Evolutionary conservation across 768 basidiomycete genomes (phyloP), one percentile per base, ranked within the genome.

Genomic region (Pleurotus djamor): DNA sequence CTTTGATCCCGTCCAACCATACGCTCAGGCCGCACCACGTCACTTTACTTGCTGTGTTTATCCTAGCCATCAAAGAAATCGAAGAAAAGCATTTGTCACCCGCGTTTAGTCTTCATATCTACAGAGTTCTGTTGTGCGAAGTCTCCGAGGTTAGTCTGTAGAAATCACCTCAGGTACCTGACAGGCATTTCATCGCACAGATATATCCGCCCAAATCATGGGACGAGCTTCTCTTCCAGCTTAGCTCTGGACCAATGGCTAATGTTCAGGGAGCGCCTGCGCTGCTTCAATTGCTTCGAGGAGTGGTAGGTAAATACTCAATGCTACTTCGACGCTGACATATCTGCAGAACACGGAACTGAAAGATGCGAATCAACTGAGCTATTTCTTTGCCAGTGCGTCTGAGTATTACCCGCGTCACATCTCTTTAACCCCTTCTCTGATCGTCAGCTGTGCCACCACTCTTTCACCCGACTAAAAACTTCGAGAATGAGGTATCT

Each of bases 1-100:
- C 75, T 78, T 17, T 84, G 83, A 84, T 87, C 6, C 85, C 87
- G 1, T 80, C 82, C 5, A 82, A 85, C 54, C 87, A 91, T 71
- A 77, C 85, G 58, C 78, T 94, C 33, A 79, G 85, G 57, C 90
- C 92, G 1, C 92, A 94, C 65, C 92, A 94, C 68, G 76, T 94
- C 52, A 81, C 81, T 51, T 74, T 93, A 13, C 75, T 93, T 35
- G 81, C 82, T 36, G 74, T 91, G 28, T 75, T 92, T 37, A 74
- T 85, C 60, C 73, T 88, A 10, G 73, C 82, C 4, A 89, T 86
- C 69, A 87, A 83, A 67, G 85, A 88, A 62, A 77, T 78, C 59
- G 77, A 78, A 28, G 72, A 79, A 45, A 79, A 78, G 58, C 77
- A 77, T 28, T 77, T 91, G 8, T 83, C 89, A 1, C 68, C 81